phyloP scores from a whole-genome alignment of 345 rosid species.

The Eutrema yunnanense region DNA sequence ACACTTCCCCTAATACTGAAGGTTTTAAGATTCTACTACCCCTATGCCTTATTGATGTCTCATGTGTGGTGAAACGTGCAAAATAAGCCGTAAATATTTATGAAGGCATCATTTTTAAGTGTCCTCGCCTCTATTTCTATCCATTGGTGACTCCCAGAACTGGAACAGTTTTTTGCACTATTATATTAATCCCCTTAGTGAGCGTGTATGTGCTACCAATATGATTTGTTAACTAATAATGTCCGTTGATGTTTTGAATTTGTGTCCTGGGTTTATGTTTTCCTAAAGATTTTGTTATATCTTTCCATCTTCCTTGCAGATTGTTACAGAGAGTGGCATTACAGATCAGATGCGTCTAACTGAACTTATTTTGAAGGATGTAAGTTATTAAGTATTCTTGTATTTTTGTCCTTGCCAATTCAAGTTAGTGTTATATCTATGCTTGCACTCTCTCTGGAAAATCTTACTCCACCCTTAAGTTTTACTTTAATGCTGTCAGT shows the following conservation, averaged over 20 bases:
- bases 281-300: conserved; percentile 41
- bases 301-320: conserved; percentile 25
- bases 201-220: background rate
- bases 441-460: background rate
- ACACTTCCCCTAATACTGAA: conserved; percentile 84
- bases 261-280: conserved; percentile 33
- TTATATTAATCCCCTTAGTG: conserved; percentile 1
- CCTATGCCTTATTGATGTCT: conserved; percentile 2
- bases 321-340: conserved; percentile 80
- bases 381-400: conserved; percentile 32
- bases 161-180: background rate
- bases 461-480: conserved; percentile 12
- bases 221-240: background rate
- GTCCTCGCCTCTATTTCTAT: background rate
- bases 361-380: conserved; percentile 77
- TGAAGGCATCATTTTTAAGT: background rate
- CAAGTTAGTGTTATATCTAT: background rate
- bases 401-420: background rate
- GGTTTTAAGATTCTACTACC: conserved; percentile 56
- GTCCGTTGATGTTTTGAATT: background rate
- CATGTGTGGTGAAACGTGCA: background rate
- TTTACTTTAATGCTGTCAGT: background rate
- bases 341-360: conserved; percentile 87
- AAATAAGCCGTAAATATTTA: background rate
- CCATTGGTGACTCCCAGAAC: background rate